Evolutionary conservation across 805 yeast species (phyloP), one percentile per base, ranked within the genome.

Genomic region (Cyberlindnera mycetangii): DNA sequence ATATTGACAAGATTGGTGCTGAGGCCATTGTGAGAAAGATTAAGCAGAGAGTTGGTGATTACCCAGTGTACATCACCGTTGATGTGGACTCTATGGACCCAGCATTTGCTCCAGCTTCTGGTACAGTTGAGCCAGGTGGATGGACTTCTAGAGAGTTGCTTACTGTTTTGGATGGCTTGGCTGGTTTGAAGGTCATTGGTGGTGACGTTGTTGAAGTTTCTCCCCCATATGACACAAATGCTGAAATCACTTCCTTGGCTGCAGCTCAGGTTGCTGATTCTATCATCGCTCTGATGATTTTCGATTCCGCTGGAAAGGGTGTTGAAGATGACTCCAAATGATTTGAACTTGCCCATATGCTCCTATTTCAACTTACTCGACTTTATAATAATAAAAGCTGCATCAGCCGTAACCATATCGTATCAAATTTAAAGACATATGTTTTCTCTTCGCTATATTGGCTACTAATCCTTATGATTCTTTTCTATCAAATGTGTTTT

Each of bases 201-300:
- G 78, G 72, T 44, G 79, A 75, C 49, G 75, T 74, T 35, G 79
- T 75, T 18, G 79, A 75, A 50, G 79, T 74, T 37, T 66, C 78
- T 31, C 87, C 88, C 3, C 80, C 85, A 2, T 81, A 66, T 50
- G 85, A 82, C 52, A 74, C 76, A 27, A 39, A 80, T n/a, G 85
- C 81, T 19, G 86, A 76, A 50, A 70, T 75, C 45, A 82, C 89
- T 5, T 75, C 82, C 14, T 64, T 81, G 48, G 81, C 83, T 3
- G 89, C 84, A 3, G 80, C 85, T 3, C 83, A 80, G 47, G 78
- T 79, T 39, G 78, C 76, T 36, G 81, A 76, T 52, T 70, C 71
- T 15, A 59, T 73, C 37, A 62, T 73, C 45, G 65, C 72, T 7
- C 55, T 72, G 39, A 66, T 73, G 65, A 58, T 69, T 30, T 56